A percentile compares a stretch with the other conserved stretches of the same genome.
phyloP scores from a whole-genome alignment of 768 basidiomycete genomes.

The Austroboletus festivus region DNA sequence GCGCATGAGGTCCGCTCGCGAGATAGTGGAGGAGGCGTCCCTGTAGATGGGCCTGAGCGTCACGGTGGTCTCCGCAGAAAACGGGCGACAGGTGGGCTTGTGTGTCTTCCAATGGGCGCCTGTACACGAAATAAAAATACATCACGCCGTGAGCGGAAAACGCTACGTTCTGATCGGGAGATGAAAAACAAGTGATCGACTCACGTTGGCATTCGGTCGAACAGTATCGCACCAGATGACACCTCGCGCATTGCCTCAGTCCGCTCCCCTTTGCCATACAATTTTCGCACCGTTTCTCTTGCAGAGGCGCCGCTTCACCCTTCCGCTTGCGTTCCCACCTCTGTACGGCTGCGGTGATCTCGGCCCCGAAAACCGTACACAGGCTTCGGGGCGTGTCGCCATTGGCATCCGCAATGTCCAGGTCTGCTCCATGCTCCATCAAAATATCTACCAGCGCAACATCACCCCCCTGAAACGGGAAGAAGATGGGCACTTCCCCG shows the following conservation, averaged over 20 bases:
- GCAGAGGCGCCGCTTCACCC: slow-evolving; percentile 40
- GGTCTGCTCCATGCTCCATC: slow-evolving; percentile 48
- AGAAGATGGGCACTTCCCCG: slow-evolving; percentile 42
- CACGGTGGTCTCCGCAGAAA: slow-evolving; percentile 41
- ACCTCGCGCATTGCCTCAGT: slow-evolving; percentile 43
- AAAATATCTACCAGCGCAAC: slow-evolving; percentile 39
- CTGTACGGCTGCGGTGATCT: slow-evolving; percentile 41
- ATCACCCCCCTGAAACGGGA: slow-evolving; percentile 34
- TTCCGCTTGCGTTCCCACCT: slow-evolving; percentile 47
- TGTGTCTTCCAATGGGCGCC: slow-evolving; percentile 48
- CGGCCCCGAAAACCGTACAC: slow-evolving; percentile 38
- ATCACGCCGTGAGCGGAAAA: not conserved
- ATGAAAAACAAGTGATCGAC: slow-evolving; percentile 13
- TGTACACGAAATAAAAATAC: slow-evolving; percentile 15
- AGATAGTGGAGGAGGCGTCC: slow-evolving; percentile 9
- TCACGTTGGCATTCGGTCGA: slow-evolving; percentile 53
- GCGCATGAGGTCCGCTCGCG: slow-evolving; percentile 32
- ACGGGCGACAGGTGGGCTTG: slow-evolving; percentile 46
- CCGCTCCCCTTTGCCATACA: slow-evolving; percentile 31
- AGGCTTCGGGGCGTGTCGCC: slow-evolving; percentile 32
- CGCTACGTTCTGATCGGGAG: not conserved
- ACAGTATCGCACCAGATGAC: slow-evolving; percentile 49
- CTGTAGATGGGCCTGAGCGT: slow-evolving; percentile 45
- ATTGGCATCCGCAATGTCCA: slow-evolving; percentile 40
- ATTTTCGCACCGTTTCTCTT: slow-evolving; percentile 43